Conservation (phyloP, 768 basidiomycete species). For the Amanita phalloides region DNA sequence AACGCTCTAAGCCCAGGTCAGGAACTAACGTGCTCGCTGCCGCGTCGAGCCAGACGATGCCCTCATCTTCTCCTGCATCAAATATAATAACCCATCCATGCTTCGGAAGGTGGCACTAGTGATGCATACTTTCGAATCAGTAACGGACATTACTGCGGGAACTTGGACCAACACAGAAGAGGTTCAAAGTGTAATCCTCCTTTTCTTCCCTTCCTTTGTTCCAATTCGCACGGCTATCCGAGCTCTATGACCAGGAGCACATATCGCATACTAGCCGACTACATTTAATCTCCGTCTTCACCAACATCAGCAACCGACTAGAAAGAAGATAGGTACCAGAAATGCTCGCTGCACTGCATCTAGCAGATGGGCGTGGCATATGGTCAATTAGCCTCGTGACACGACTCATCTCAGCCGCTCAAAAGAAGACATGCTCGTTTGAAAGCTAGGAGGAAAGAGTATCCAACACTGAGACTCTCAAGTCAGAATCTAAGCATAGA, state of each 20-base stretch:
- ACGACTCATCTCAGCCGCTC: neutral
- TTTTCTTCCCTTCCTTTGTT: neutral
- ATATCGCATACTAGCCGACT: neutral
- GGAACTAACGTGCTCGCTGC: neutral
- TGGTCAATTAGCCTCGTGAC: neutral
- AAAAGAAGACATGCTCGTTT: neutral
- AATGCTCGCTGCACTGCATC: neutral
- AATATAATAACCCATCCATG: neutral
- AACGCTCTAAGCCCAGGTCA: neutral
- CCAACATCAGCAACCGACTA: neutral
- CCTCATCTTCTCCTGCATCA: neutral
- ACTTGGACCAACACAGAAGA: neutral
- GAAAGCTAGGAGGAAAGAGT: neutral
- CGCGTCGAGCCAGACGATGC: neutral
- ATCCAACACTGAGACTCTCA: neutral
- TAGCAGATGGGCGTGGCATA: neutral
- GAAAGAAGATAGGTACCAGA: neutral
- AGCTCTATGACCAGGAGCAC: neutral
- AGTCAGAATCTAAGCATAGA: neutral
- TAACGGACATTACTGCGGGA: constrained; percentile 4
- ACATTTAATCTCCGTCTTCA: neutral
- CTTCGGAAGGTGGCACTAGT: neutral
- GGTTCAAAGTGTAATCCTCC: neutral
- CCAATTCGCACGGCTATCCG: neutral
- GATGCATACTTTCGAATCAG: neutral